Percentiles rank a stretch among this genome's conserved stretches.
phyloP scores from a whole-genome alignment of 441 rosid species.

The Syzygium malaccense region DNA sequence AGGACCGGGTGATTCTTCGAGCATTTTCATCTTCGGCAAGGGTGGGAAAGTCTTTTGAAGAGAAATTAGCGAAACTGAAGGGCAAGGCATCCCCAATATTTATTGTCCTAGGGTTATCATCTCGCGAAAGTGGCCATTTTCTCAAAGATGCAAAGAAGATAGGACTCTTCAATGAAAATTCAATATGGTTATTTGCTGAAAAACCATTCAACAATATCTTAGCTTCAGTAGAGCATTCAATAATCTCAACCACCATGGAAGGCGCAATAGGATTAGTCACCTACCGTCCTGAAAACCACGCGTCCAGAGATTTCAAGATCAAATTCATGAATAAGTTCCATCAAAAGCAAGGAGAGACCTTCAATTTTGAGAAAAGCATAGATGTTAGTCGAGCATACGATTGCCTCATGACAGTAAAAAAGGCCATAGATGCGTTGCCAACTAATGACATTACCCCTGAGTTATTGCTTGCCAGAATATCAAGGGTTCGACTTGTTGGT shows the following conservation, averaged over 20 bases:
- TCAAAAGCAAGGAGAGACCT: slow-evolving; percentile 12
- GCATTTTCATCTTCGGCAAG: slow-evolving; percentile 21
- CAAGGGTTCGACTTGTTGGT: background rate
- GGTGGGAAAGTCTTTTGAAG: slow-evolving; percentile 7
- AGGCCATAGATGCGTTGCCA: background rate
- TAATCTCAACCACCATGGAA: slow-evolving; percentile 32
- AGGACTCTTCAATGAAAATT: slow-evolving; percentile 27
- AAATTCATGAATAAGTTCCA: slow-evolving; percentile 12
- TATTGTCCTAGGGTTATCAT: slow-evolving; percentile 34
- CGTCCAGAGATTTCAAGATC: slow-evolving; percentile 12
- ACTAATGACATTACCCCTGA: background rate
- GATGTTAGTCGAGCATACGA: slow-evolving; percentile 22
- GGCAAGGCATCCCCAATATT: slow-evolving; percentile 29
- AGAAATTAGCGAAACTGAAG: slow-evolving; percentile 22
- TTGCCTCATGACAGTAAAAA: background rate
- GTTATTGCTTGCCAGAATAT: background rate
- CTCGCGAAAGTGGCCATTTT: slow-evolving; percentile 22
- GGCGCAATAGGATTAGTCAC: slow-evolving; percentile 39
- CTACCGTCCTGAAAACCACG: background rate
- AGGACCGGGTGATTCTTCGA: slow-evolving; percentile 28
- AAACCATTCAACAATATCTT: slow-evolving; percentile 19
- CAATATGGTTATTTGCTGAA: slow-evolving; percentile 38
- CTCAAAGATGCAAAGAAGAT: slow-evolving; percentile 29
- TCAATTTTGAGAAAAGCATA: slow-evolving; percentile 16
- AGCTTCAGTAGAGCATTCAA: slow-evolving; percentile 23